A percentile compares a stretch with the other conserved stretches of the same genome.
These are phyloP conservation scores for Echinosophora koreensis DNA, from an alignment of 306 rosid genomes.

Conservation along the genomic window DNA sequence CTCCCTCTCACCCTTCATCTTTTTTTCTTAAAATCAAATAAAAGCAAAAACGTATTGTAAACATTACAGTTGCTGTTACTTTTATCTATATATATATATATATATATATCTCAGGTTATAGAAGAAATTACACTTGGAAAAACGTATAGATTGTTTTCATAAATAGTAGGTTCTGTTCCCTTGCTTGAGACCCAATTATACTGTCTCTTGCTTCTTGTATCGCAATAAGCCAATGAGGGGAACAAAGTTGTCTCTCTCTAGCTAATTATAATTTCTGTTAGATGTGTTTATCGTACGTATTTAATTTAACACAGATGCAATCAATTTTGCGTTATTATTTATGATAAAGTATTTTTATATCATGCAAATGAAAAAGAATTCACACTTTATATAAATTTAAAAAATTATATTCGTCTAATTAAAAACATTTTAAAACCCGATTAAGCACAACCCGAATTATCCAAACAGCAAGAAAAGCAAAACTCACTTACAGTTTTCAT, in stretches of 20 bases:
- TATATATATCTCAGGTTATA: not conserved
- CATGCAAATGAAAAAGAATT: too few species aligned
- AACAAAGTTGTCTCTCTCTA: not conserved
- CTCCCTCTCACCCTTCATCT: slow-evolving; percentile 15
- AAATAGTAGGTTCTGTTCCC: not conserved
- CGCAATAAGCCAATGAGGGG: not conserved
- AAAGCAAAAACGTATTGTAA: slow-evolving; percentile 19
- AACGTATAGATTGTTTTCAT: not conserved
- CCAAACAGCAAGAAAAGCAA: not conserved
- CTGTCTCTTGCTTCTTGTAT: not conserved
- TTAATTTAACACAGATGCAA: not conserved
- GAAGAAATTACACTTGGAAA: slow-evolving; percentile 24
- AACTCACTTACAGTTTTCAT: too few species aligned
- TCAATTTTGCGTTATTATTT: too few species aligned
- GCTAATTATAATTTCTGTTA: too few species aligned
- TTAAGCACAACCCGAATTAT: too few species aligned
- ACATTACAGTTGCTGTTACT: slow-evolving; percentile 20
- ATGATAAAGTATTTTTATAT: too few species aligned
- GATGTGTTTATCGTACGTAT: not conserved
- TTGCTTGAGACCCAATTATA: not conserved
- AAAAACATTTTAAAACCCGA: too few species aligned
- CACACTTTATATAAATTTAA: too few species aligned
- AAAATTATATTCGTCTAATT: too few species aligned
- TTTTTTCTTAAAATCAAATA: slow-evolving; percentile 9
- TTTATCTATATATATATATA: too few species aligned